Conservation (phyloP, 2,329 filamentous ascomycete genomes). For the Venturiaceae sp. region DNA sequence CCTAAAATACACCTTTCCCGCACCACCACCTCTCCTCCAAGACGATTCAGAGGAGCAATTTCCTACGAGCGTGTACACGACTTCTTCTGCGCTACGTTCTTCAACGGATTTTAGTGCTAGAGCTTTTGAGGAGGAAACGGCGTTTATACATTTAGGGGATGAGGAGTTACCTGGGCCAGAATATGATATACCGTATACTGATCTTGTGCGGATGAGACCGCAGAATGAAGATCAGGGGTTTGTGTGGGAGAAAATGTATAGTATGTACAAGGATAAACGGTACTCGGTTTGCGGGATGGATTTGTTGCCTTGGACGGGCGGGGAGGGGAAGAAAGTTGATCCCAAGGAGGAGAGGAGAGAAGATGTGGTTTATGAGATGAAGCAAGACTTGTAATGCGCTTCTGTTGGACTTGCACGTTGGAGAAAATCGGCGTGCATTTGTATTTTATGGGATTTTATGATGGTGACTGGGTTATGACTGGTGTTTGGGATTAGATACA, state of each 20-base stretch:
- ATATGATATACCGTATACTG: conserved; percentile 36
- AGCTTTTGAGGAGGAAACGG: conserved; percentile 29
- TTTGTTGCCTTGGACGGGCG: conserved; percentile 29
- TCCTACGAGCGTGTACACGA: background rate
- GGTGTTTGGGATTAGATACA: background rate
- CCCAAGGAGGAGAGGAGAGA: background rate
- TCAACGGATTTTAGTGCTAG: conserved; percentile 32
- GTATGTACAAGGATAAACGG: conserved; percentile 36
- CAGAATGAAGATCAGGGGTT: conserved; percentile 34
- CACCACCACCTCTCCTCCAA: conserved; percentile 10
- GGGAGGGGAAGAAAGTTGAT: background rate
- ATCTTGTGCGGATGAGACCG: conserved; percentile 31
- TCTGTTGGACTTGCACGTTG: background rate
- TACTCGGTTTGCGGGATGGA: conserved; percentile 45
- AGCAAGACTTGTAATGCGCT: background rate
- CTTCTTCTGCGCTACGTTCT: background rate
- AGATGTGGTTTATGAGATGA: background rate
- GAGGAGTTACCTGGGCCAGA: conserved; percentile 40
- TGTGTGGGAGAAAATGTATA: conserved; percentile 40
- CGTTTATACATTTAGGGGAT: conserved; percentile 37
- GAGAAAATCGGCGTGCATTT: too few species aligned
- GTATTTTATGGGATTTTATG: background rate
- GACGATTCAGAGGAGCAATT: conserved; percentile 11
- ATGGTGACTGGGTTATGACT: background rate
- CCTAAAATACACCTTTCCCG: conserved; percentile 18